Conservation (phyloP, 495 filamentous ascomycete genomes). For the Aspergillus bridgeri region DNA sequence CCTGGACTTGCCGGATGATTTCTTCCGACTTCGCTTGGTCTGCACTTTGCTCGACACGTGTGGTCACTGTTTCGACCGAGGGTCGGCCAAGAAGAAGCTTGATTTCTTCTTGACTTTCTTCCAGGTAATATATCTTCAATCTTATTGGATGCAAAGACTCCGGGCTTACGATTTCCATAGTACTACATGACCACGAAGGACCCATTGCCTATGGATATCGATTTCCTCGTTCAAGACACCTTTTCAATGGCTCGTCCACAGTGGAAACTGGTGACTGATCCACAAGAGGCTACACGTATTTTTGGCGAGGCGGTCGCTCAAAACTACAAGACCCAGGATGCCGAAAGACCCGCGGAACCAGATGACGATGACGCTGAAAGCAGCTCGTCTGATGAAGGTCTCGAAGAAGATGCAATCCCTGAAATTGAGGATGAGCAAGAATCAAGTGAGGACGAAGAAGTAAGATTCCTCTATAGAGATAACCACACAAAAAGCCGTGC, state of each 20-base stretch:
- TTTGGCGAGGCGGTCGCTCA: slow-evolving; percentile 86
- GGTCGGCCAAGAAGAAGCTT: slow-evolving; percentile 90
- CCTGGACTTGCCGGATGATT: slow-evolving; percentile 90
- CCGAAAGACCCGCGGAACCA: slow-evolving; percentile 60
- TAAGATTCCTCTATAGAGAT: slow-evolving; percentile 18
- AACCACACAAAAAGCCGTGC: neutral
- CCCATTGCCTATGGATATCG: slow-evolving; percentile 90
- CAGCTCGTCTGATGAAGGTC: slow-evolving; percentile 59
- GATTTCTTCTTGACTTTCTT: slow-evolving; percentile 98
- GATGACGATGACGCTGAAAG: slow-evolving; percentile 64
- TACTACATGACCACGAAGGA: slow-evolving; percentile 97
- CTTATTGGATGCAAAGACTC: neutral
- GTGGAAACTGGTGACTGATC: slow-evolving; percentile 78
- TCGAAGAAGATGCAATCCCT: slow-evolving; percentile 53
- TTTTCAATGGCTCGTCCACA: slow-evolving; percentile 79
- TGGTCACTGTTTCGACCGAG: slow-evolving; percentile 92
- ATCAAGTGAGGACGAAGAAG: slow-evolving; percentile 59
- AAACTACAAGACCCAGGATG: slow-evolving; percentile 75
- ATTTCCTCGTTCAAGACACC: slow-evolving; percentile 94
- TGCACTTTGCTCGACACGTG: slow-evolving; percentile 91
- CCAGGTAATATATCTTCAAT: slow-evolving; percentile 46
- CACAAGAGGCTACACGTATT: slow-evolving; percentile 77
- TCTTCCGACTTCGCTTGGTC: slow-evolving; percentile 87
- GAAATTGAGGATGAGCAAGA: slow-evolving; percentile 57
- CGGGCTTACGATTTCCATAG: slow-evolving; percentile 37